These are phyloP conservation scores for Gracilaria domingensis DNA, from an alignment of 23 red algal genomes.

Conservation along the genomic window DNA sequence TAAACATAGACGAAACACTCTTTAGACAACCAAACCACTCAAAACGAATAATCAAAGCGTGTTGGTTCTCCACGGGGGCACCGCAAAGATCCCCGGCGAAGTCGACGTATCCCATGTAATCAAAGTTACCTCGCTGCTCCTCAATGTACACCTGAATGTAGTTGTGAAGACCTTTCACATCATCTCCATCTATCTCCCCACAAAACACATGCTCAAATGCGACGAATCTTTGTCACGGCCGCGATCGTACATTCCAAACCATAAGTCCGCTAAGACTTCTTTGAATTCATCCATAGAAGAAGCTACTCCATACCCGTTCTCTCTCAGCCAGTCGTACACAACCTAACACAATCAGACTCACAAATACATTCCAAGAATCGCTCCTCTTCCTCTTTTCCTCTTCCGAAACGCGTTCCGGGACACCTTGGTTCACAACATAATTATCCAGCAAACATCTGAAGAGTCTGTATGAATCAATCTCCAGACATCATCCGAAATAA, in stretches of 20 bases:
- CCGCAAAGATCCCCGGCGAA: constrained; percentile 43
- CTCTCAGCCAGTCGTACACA: constrained; percentile 8
- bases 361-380: constrained; percentile 55
- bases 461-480: constrained; percentile 45
- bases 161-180: constrained; percentile 82
- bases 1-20: constrained; percentile 53
- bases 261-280: constrained; percentile 32
- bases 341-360: constrained; percentile 43
- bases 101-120: constrained; percentile 77
- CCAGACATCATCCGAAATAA: constrained; percentile 50
- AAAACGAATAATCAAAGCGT: constrained; percentile 71
- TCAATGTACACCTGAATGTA: constrained; percentile 70
- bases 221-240: constrained; percentile 38
- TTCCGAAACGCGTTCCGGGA: constrained; percentile 45
- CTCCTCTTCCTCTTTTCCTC: constrained; percentile 63
- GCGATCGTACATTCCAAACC: constrained; percentile 62
- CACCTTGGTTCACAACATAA: constrained; percentile 59
- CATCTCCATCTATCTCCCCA: constrained; percentile 69
- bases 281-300: constrained; percentile 43
- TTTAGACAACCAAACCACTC: constrained; percentile 57
- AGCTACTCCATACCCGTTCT: background rate
- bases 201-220: constrained; percentile 82
- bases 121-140: constrained; percentile 62
- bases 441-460: constrained; percentile 74
- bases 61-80: constrained; percentile 23